Conservation (phyloP, 495 filamentous ascomycete genomes). For the Daldinia bambusicola region DNA sequence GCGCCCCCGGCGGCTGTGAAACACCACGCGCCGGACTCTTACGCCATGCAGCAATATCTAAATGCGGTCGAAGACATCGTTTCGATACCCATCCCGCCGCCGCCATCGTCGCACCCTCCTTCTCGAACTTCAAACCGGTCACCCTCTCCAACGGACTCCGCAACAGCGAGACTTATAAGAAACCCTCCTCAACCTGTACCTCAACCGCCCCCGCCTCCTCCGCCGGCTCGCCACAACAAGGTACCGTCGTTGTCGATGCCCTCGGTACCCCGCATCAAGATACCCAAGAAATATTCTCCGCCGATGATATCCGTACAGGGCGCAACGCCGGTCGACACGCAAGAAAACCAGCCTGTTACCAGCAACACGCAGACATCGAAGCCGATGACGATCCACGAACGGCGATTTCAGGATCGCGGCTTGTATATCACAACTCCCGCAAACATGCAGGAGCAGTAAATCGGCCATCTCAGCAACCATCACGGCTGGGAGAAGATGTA, state of each 20-base stretch:
- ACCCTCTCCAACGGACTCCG: slow-evolving; percentile 15
- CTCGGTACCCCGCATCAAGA: slow-evolving; percentile 35
- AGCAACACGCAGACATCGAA: slow-evolving; percentile 15
- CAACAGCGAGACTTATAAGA: slow-evolving; percentile 9
- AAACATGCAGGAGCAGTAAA: slow-evolving; percentile 7
- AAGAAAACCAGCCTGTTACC: neutral
- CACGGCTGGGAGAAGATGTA: neutral
- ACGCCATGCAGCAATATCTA: slow-evolving; percentile 44
- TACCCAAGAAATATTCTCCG: slow-evolving; percentile 41
- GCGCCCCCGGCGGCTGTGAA: slow-evolving; percentile 33
- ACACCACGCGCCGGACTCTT: slow-evolving; percentile 38
- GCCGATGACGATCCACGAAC: slow-evolving; percentile 19
- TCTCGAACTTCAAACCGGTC: slow-evolving; percentile 16
- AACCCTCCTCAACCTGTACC: neutral
- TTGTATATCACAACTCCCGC: neutral
- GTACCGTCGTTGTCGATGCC: slow-evolving; percentile 41
- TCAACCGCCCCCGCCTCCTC: slow-evolving; percentile 23
- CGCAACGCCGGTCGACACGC: slow-evolving; percentile 22
- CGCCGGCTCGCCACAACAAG: slow-evolving; percentile 20
- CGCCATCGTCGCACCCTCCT: slow-evolving; percentile 5
- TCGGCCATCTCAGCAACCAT: neutral
- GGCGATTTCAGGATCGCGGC: slow-evolving; percentile 27
- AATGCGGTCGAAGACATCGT: slow-evolving; percentile 32
- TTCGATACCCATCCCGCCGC: slow-evolving; percentile 10
- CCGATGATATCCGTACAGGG: slow-evolving; percentile 39